phyloP scores from a whole-genome alignment of 768 basidiomycete genomes.

The Phylloporus sp. region DNA sequence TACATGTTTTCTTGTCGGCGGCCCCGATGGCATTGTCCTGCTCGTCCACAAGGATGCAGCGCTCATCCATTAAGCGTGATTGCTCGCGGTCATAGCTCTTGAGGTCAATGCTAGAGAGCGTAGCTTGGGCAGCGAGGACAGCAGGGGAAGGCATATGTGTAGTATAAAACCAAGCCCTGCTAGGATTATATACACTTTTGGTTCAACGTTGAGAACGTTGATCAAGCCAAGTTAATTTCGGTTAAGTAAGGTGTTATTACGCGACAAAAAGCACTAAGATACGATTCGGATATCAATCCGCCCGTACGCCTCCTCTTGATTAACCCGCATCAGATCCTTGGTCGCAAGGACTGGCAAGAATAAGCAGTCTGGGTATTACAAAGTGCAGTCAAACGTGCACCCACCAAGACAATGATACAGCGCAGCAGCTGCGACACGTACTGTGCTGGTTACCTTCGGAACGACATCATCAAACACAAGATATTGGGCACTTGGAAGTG shows the following conservation, averaged over 20 bases:
- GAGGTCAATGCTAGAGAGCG: slow-evolving; percentile 73
- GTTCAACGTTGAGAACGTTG: background rate
- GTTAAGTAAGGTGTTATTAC: background rate
- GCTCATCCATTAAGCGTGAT: slow-evolving; percentile 93
- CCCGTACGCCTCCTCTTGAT: slow-evolving; percentile 61
- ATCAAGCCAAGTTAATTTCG: background rate
- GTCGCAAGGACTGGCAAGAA: slow-evolving; percentile 62
- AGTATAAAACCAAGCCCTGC: slow-evolving; percentile 2
- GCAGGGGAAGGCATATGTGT: slow-evolving; percentile 57
- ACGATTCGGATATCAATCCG: slow-evolving; percentile 41
- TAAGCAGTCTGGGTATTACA: background rate
- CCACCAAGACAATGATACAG: slow-evolving; percentile 84
- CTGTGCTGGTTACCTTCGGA: slow-evolving; percentile 61
- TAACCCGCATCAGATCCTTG: slow-evolving; percentile 61
- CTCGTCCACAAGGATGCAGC: slow-evolving; percentile 89
- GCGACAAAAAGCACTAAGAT: slow-evolving; percentile 21
- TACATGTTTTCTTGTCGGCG: slow-evolving; percentile 95
- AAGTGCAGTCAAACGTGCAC: slow-evolving; percentile 12
- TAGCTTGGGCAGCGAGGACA: slow-evolving; percentile 55
- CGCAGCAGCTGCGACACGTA: slow-evolving; percentile 75
- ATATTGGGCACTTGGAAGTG: slow-evolving; percentile 45
- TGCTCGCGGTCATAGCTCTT: slow-evolving; percentile 88
- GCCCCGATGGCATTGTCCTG: slow-evolving; percentile 82
- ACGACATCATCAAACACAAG: slow-evolving; percentile 66
- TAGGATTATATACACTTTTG: slow-evolving; percentile 6